Percentiles rank a stretch among this genome's conserved stretches.
Conservation (phyloP, 164 flowering plant species). For the Aristolochia contorta region DNA sequence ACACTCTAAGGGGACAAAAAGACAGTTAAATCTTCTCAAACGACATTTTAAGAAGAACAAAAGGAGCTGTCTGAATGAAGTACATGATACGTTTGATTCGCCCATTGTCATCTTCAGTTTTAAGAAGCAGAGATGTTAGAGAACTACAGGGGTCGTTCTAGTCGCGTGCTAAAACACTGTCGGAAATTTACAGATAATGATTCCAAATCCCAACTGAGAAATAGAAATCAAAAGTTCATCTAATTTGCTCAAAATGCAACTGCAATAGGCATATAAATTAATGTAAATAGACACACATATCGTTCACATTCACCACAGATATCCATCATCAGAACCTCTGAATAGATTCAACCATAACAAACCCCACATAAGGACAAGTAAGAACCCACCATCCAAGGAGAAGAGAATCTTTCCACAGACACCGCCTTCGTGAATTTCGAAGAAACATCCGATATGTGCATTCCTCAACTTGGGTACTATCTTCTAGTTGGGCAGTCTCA, state of each 20-base stretch:
- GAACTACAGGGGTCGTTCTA: no score
- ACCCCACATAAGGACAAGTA: neutral
- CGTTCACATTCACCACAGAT: neutral
- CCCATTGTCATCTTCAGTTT: no score
- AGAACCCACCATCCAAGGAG: conserved; percentile 78
- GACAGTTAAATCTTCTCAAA: no score
- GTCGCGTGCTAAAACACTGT: no score
- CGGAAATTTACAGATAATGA: no score
- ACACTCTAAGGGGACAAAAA: no score
- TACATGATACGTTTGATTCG: no score
- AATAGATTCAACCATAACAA: neutral
- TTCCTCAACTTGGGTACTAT: conserved; percentile 15
- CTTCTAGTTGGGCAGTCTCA: conserved; percentile 10
- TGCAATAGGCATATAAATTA: neutral
- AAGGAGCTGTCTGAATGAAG: no score
- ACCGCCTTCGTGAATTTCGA: conserved; percentile 42
- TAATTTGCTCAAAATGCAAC: neutral
- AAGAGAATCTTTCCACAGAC: conserved; percentile 62
- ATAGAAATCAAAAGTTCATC: no score
- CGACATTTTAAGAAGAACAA: no score
- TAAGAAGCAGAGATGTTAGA: no score
- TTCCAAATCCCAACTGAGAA: no score
- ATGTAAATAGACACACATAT: conserved; percentile 29
- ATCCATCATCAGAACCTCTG: conserved; percentile 10
- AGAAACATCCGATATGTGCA: conserved; percentile 27